Evolutionary conservation across 345 rosid species (phyloP), one percentile per base, ranked within the genome.

Genomic region (Cardamine occulta): DNA sequence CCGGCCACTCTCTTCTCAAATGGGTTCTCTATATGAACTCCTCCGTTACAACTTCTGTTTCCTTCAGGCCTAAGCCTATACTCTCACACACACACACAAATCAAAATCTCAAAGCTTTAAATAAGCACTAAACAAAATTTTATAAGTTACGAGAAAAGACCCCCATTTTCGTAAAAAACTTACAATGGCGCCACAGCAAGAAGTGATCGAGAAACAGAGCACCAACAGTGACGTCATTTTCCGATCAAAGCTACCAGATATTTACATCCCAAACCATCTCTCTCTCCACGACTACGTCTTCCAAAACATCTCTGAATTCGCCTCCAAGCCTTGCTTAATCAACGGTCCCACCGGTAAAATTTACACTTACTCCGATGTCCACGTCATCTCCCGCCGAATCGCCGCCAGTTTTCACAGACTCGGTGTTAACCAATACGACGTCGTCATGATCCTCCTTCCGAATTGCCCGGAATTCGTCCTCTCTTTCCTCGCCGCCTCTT

Each of bases 181-280:
- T 7, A 48, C 31, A 23, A 70, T 77, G 80, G 66, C 76, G 35
- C 68, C 81, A 55, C 67, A 8, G 51, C n/a, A 79, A 79, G 74
- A 68, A 31, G 47, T 26, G 35, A 73, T 28, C 7, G 44, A 67
- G 37, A 58, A 66, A 32, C 73, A 66, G 51, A 66, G 14, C 52
- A 68, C 7, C 48, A 23, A 78, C 51, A 80, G 64, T 66, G 86
- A 89, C 45, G 62, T 83, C 84, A 82, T 90, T 62, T 94, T 72
- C 84, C 86, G 91, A 6, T 94, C 95, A 32, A 94, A 90, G 51
- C 85, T 94, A 28, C 96, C 97, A 0, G 93, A 90, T 42, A 88
- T 90, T 47, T 59, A 88, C 76, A 85, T 91, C 78, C 95, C 98
- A 0, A 83, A 81, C 49, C 93, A 91, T 63, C 95, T 90, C 49